Evolutionary conservation across 371 early-diverging fungal species (phyloP), one percentile per base, ranked within the genome.

Genomic region (Mortierella sp.): DNA sequence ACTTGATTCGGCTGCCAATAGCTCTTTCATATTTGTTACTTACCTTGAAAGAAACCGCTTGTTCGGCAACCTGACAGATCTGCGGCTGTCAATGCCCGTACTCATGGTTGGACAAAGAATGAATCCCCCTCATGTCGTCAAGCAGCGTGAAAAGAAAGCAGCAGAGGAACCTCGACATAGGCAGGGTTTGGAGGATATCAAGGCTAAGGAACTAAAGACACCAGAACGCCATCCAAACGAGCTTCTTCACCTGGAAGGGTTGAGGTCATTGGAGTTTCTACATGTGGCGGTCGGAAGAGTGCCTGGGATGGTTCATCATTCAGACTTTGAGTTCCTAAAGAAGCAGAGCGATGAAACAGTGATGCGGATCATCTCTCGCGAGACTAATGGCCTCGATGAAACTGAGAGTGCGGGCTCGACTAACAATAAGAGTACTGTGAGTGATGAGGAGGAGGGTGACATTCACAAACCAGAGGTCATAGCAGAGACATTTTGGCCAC

Each of bases 301-400:
- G 1, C 24, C 28, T 9, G 79, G 79, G 0, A 43, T 78, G 53
- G 2, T 74, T 10, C 63, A 63, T 4, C 33, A 62, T 8, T 65
- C 63, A 0, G 79, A 78, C n/a, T 74, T 78, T 63, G 74, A 73
- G 59, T 78, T 73, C 33, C 48, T 78, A 16, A 36, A 67, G 5
- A 41, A 50, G 10, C 53, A 38, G 50, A 53, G 62, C 41, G 6
- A 24, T 11, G 61, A 59, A 53, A 48, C 52, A 2, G 52, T 69
- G 3, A 19, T 69, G 10, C 45, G 41, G 3, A 28, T 55, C 21
- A 61, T 55, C 19, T n/a, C 55, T 19, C 22, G 16, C 28, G 57
- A 57, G 57, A 57, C 28, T 13, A 22, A 9, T 24, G 57, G 1
- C 28, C 19, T 48, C 11, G 19, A 19, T 16, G 16, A 48, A 3